Evolutionary conservation across 2,329 filamentous ascomycete genomes (phyloP), one percentile per base, ranked within the genome.

Genomic region (Aspergillus proliferans): DNA sequence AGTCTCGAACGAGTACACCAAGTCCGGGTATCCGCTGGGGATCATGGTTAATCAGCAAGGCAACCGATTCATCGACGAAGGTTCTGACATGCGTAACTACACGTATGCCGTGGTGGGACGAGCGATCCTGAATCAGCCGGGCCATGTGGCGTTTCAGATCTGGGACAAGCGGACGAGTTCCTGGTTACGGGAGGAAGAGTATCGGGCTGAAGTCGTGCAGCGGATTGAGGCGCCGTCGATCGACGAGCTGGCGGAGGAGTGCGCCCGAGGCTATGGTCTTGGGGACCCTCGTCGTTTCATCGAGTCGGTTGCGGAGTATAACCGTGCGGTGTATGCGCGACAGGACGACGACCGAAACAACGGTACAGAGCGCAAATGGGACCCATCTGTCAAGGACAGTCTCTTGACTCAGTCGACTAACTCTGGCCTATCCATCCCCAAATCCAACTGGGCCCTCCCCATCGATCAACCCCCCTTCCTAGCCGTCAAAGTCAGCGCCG

Each of bases 1-100:
- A n/a, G 66, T 80, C 2, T 82, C 83, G 3, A 86, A 87, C 57
- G 77, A 85, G 61, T 85, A 78, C 58, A 87, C 83, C 6, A 87
- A 87, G 59, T 84, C 79, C 0, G 84, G 83, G 1, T 86, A 86
- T 55, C 83, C 84, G 0, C 69, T 86, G 0, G 84, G 83, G 0
- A 55, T 86, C 10, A 86, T 85, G 77, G 49, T 86, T 14, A 86
- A 87, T 56, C 62, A 64, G 0, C 58, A 76, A 0, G 84, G 83
- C 0, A 59, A 75, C 39, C 71, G 84, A 1, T 86, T 86, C 57
- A 81, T 86, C 0, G 83, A 86, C 55, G 84, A 87, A 58, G 84
- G 83, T 0, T 57, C 79, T 7, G 83, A 86, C 55, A 62, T 85
- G 54, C 71, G 83, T 2, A 86, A 86, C 59, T 85, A 80, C 58